Conservation (phyloP, 2,329 filamentous ascomycete species). For the Apiospora arundinis region DNA sequence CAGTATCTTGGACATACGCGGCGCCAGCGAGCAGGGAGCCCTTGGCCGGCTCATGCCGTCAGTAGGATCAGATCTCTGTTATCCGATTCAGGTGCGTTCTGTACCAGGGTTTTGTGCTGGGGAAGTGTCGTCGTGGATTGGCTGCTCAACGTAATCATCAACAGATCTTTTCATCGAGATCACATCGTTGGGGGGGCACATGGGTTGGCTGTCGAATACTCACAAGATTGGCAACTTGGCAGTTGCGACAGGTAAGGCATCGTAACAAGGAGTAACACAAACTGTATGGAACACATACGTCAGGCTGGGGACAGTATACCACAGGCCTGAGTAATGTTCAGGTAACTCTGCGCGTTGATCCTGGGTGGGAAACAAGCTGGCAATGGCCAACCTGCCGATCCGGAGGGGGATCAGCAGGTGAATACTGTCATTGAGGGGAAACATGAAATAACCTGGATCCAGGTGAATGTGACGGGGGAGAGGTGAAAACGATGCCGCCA, state of each 20-base stretch:
- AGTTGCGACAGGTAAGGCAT: not conserved
- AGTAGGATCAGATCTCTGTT: not conserved
- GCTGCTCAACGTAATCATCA: not conserved
- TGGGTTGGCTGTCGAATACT: no score
- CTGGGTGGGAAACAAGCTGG: slow-evolving; percentile 3
- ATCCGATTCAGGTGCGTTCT: not conserved
- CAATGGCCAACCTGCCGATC: not conserved
- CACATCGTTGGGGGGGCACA: not conserved
- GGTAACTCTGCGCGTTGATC: not conserved
- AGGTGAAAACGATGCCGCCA: not conserved
- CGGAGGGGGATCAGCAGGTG: not conserved
- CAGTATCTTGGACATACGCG: not conserved
- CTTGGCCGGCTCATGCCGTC: not conserved
- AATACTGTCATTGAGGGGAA: not conserved
- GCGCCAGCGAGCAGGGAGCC: not conserved
- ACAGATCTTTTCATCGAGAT: not conserved
- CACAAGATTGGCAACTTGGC: no score
- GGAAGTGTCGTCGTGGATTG: not conserved
- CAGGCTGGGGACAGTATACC: slow-evolving; percentile 3
- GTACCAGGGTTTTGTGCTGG: not conserved
- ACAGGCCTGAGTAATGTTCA: not conserved
- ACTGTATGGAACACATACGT: not conserved
- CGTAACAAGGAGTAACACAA: not conserved
- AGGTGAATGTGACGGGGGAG: not conserved
- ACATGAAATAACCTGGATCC: not conserved